Conservation (phyloP, 2,329 filamentous ascomycete species). For the Ceratocystis lukuohia region DNA sequence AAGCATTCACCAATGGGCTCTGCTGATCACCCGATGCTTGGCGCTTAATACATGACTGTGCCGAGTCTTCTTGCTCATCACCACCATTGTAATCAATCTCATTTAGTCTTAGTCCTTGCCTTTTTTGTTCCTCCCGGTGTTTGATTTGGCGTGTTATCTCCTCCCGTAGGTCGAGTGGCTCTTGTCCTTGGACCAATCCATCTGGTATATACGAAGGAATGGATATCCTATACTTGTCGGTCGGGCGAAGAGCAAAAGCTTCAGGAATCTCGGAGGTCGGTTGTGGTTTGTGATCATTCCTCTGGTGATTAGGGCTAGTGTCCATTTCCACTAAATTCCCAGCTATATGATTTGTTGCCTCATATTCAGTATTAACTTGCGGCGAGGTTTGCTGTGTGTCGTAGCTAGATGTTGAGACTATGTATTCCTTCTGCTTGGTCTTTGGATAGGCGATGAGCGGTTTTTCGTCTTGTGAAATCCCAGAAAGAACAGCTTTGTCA, state of each 20-base stretch:
- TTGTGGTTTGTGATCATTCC: background rate
- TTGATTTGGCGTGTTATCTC: constrained; percentile 12
- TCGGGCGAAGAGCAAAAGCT: background rate
- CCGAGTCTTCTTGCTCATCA: background rate
- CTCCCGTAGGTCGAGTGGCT: background rate
- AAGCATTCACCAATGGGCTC: constrained; percentile 1
- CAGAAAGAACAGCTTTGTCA: background rate
- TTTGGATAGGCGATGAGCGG: background rate
- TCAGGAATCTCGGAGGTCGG: background rate
- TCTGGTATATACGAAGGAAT: background rate
- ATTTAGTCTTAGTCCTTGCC: background rate
- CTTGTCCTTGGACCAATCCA: background rate
- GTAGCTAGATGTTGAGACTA: background rate
- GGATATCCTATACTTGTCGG: background rate
- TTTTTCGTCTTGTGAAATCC: background rate
- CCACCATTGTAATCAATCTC: background rate
- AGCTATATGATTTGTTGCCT: too few relatives aligned
- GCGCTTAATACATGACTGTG: background rate
- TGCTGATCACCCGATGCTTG: background rate
- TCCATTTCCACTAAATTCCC: background rate
- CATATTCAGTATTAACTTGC: background rate
- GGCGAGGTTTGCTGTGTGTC: background rate
- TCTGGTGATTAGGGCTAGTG: background rate
- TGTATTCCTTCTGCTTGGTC: background rate
- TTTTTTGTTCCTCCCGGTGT: constrained; percentile 10